These are phyloP conservation scores for Cladophialophora exuberans DNA, from an alignment of 2,329 filamentous ascomycete species.

Conservation along the genomic window DNA sequence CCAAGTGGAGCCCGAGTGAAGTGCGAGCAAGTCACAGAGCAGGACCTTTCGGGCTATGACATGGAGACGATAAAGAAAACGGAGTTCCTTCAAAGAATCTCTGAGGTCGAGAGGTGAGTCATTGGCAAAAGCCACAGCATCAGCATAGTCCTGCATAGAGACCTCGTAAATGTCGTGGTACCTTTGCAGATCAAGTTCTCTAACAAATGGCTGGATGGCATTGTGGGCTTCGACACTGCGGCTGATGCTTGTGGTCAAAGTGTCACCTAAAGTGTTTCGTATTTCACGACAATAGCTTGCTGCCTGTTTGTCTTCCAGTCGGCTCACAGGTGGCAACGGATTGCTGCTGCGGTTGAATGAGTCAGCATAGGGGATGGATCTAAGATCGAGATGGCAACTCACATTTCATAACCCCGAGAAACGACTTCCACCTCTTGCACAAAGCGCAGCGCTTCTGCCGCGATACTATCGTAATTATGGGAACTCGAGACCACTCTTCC, in stretches of 20 bases:
- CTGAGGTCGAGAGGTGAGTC: conserved; percentile 72
- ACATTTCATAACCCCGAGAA: conserved; percentile 81
- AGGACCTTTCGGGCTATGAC: conserved; percentile 82
- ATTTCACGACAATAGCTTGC: conserved; percentile 77
- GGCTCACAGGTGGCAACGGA: conserved; percentile 87
- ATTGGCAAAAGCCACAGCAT: conserved; percentile 67
- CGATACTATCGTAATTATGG: conserved; percentile 79
- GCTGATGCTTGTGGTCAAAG: conserved; percentile 70
- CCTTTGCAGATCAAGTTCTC: conserved; percentile 82
- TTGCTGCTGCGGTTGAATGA: conserved; percentile 69
- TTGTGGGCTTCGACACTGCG: conserved; percentile 72
- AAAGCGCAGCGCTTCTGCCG: conserved; percentile 74
- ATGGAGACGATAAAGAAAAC: conserved; percentile 78
- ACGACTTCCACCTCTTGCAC: conserved; percentile 96
- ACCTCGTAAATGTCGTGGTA: conserved; percentile 91
- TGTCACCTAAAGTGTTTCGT: conserved; percentile 72
- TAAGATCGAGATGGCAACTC: background rate
- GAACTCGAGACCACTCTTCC: conserved; percentile 71
- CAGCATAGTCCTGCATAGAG: conserved; percentile 70
- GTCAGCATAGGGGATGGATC: background rate
- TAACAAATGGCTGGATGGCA: conserved; percentile 71
- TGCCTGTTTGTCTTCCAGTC: conserved; percentile 82
- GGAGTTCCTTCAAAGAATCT: conserved; percentile 78
- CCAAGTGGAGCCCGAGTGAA: conserved; percentile 68
- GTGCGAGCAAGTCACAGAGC: conserved; percentile 82